These are phyloP conservation scores for Oryza glumipatula DNA, from an alignment of 176 grass and related monocot genomes.

Conservation along the genomic window DNA sequence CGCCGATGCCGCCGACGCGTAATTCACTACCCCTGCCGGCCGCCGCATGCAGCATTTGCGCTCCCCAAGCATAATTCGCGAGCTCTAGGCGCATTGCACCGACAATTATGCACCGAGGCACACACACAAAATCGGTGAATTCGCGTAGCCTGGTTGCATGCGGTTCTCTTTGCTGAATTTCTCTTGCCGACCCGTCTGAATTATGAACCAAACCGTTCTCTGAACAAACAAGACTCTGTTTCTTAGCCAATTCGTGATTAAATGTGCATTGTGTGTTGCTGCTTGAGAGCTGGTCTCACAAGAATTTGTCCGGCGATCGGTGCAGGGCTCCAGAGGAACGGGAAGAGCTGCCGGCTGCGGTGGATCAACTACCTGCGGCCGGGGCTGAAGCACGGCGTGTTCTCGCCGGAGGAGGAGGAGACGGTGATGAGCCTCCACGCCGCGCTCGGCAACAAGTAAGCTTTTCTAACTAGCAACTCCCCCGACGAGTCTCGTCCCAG, in stretches of 20 bases:
- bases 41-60: background rate
- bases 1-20: background rate
- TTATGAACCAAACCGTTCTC: background rate
- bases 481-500: background rate
- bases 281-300: background rate
- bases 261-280: slow-evolving; percentile 32
- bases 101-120: background rate
- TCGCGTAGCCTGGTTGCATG: background rate
- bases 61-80: slow-evolving; percentile 20
- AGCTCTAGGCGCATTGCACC: slow-evolving; percentile 19
- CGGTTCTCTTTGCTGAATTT: background rate
- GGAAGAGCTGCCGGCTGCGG: slow-evolving; percentile 73
- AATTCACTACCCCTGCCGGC: background rate
- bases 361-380: slow-evolving; percentile 87
- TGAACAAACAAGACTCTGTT: background rate
- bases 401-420: slow-evolving; percentile 79
- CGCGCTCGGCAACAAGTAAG: slow-evolving; percentile 95
- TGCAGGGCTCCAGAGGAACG: slow-evolving; percentile 66
- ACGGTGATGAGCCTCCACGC: slow-evolving; percentile 82
- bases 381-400: slow-evolving; percentile 76
- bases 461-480: background rate
- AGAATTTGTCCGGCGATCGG: background rate
- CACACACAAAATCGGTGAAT: background rate
- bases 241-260: background rate
- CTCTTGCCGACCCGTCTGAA: background rate